Evolutionary conservation across 2,329 filamentous ascomycete genomes (phyloP).

Genomic region (Calonectria pauciramosa): DNA sequence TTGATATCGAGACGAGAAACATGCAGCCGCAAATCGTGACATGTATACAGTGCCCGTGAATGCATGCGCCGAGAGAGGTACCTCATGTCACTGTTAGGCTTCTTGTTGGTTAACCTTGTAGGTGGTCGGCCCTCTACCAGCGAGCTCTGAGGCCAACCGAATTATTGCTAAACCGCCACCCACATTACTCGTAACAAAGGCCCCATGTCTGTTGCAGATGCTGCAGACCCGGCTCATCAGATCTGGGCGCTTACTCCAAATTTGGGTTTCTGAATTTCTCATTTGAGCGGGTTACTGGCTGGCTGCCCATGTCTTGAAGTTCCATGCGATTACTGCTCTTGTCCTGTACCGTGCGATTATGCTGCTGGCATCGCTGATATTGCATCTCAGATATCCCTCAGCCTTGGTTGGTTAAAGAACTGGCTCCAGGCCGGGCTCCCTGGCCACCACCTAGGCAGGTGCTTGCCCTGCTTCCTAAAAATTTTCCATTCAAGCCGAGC

Average conservation of each 20-base stretch:
- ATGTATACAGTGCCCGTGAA: neutral
- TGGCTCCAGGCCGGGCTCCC: neutral
- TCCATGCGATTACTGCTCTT: neutral
- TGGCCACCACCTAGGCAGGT: neutral
- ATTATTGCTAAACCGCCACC: conserved; percentile 6
- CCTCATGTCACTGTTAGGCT: neutral
- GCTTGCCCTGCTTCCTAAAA: conserved; percentile 16
- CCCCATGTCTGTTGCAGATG: neutral
- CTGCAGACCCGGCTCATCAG: neutral
- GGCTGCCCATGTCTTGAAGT: neutral
- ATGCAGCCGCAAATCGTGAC: neutral
- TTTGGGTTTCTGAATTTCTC: neutral
- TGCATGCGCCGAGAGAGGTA: neutral
- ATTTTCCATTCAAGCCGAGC: neutral
- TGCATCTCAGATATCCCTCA: conserved; percentile 26
- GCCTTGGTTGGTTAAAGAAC: conserved; percentile 20
- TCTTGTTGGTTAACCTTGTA: conserved; percentile 9
- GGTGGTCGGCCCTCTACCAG: conserved; percentile 25
- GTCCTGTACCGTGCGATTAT: conserved; percentile 7
- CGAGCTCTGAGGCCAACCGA: conserved; percentile 1
- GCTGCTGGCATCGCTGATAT: neutral
- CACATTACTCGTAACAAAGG: neutral
- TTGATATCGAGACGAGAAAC: neutral
- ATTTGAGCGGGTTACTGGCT: neutral
- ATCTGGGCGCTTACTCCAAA: neutral